These are phyloP conservation scores for Rosa persica DNA, from an alignment of 306 rosid species.

Conservation along the genomic window DNA sequence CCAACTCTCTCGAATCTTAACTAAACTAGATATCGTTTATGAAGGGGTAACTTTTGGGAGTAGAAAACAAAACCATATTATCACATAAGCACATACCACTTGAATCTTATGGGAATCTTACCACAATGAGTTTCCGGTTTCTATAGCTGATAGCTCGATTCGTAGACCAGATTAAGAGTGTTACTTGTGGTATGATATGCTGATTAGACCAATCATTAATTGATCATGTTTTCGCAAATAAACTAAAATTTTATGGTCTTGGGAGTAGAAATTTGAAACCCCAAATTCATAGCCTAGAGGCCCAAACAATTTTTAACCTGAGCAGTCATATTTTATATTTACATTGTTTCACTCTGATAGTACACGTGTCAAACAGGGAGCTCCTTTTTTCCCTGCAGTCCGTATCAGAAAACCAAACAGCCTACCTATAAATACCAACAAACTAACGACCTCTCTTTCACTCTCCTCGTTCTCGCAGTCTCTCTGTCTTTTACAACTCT, in stretches of 20 bases:
- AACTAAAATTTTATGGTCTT: too few relatives aligned
- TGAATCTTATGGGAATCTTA: too few relatives aligned
- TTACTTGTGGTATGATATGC: not conserved
- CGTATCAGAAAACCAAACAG: not conserved
- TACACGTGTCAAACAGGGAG: conserved; percentile 15
- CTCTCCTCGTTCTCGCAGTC: conserved; percentile 29
- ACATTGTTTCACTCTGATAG: not conserved
- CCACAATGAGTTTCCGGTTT: too few relatives aligned
- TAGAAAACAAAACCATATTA: not conserved
- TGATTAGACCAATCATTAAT: not conserved
- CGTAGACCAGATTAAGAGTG: too few relatives aligned
- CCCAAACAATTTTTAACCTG: not conserved
- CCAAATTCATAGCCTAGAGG: not conserved
- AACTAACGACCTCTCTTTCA: conserved; percentile 1
- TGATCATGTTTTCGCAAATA: too few relatives aligned
- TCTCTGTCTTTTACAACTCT: not conserved
- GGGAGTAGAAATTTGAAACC: too few relatives aligned
- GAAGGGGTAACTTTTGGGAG: not conserved
- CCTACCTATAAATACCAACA: conserved; percentile 3
- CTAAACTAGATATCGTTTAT: too few relatives aligned
- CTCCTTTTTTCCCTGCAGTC: not conserved
- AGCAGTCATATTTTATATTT: not conserved
- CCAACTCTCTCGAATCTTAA: too few relatives aligned
- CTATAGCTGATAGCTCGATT: too few relatives aligned
- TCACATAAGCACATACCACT: not conserved